These are phyloP conservation scores for Claviceps arundinis DNA, from an alignment of 2,329 filamentous ascomycete genomes.

Conservation along the genomic window DNA sequence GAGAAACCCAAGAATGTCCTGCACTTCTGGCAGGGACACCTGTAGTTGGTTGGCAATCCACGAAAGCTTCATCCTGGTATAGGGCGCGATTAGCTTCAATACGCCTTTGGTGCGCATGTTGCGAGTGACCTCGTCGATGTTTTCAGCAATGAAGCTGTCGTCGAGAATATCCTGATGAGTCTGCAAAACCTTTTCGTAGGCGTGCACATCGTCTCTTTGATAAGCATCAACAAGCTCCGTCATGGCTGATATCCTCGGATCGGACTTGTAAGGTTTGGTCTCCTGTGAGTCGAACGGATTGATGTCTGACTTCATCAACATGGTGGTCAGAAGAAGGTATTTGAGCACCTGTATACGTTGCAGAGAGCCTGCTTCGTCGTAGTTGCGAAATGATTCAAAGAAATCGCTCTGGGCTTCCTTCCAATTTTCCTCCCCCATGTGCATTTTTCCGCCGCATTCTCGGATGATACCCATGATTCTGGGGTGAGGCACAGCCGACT, in stretches of 20 bases:
- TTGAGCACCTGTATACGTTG: constrained; percentile 96
- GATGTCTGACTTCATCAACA: constrained; percentile 97
- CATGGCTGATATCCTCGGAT: constrained; percentile 92
- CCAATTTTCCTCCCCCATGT: constrained; percentile 99
- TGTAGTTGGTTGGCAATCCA: constrained; percentile 84
- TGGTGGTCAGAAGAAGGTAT: constrained; percentile 89
- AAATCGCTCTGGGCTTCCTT: constrained; percentile 94
- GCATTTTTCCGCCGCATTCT: constrained; percentile 98
- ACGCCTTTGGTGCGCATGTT: constrained; percentile 97
- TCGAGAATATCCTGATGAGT: constrained; percentile 79
- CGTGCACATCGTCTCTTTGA: constrained; percentile 85
- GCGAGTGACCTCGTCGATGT: constrained; percentile 96
- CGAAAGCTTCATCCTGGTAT: constrained; percentile 76
- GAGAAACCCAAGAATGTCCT: constrained; percentile 89
- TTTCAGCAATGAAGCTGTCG: constrained; percentile 94
- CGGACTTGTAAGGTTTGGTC: constrained; percentile 94
- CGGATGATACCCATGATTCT: constrained; percentile 99
- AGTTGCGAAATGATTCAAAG: constrained; percentile 97
- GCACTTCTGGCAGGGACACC: constrained; percentile 73
- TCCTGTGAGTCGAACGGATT: constrained; percentile 98
- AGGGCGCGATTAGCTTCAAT: constrained; percentile 84
- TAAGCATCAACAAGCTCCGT: constrained; percentile 94
- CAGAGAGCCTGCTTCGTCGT: constrained; percentile 92
- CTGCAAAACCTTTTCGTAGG: constrained; percentile 77
- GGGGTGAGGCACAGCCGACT: constrained; percentile 93